These are phyloP conservation scores for Cinnamomum micranthum DNA, from an alignment of 164 flowering plant genomes.

Conservation along the genomic window DNA sequence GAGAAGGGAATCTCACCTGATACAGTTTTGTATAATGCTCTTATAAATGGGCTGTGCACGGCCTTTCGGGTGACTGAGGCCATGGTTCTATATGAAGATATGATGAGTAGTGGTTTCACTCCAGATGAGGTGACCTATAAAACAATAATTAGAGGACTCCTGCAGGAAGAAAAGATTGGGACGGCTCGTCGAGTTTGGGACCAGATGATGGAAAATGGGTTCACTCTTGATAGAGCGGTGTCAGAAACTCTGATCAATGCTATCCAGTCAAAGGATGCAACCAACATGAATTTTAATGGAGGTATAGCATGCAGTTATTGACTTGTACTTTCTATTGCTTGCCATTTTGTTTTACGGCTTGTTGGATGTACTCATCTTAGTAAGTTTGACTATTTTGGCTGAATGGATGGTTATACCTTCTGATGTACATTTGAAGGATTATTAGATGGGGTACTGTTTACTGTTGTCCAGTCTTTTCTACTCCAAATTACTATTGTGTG, in stretches of 20 bases:
- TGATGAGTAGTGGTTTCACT: slow-evolving; percentile 43
- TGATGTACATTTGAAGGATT: neutral
- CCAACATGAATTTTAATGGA: slow-evolving; percentile 8
- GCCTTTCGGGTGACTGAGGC: slow-evolving; percentile 62
- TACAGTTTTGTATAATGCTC: slow-evolving; percentile 74
- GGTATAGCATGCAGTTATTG: slow-evolving; percentile 1
- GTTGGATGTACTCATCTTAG: neutral
- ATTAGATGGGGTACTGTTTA: neutral
- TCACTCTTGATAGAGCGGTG: slow-evolving; percentile 62
- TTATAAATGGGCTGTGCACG: slow-evolving; percentile 74
- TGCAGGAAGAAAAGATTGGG: slow-evolving; percentile 55
- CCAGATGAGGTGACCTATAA: slow-evolving; percentile 90
- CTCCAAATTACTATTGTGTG: neutral
- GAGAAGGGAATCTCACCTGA: slow-evolving; percentile 62
- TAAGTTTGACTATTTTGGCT: neutral
- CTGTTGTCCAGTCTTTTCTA: neutral
- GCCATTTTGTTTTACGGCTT: neutral
- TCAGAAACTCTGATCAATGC: slow-evolving; percentile 57
- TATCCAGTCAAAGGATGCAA: slow-evolving; percentile 32
- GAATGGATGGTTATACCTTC: neutral
- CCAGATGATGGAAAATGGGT: slow-evolving; percentile 96
- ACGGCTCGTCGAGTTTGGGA: slow-evolving; percentile 80
- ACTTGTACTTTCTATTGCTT: neutral
- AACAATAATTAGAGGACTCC: slow-evolving; percentile 69
- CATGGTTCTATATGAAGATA: slow-evolving; percentile 57